Percentiles rank a stretch among this genome's conserved stretches.
Conservation (phyloP, 495 filamentous ascomycete genomes). For the Baudoinia panamericana region DNA sequence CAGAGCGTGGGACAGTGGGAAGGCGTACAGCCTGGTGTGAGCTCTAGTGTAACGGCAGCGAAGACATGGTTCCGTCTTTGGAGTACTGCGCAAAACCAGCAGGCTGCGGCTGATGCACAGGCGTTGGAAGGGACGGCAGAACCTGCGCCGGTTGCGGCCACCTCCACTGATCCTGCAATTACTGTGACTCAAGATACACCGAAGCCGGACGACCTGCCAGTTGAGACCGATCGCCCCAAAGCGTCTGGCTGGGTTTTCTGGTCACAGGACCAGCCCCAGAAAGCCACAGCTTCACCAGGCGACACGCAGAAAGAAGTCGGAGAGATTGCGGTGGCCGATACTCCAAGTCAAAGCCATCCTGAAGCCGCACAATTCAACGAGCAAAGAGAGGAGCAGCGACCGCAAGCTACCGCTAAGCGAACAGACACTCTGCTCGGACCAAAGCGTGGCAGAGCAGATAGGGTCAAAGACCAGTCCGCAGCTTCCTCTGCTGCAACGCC, state of each 20-base stretch:
- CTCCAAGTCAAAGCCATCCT: conserved; percentile 50
- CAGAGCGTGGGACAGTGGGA: conserved; percentile 11
- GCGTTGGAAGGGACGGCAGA: not conserved
- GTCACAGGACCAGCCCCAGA: conserved; percentile 51
- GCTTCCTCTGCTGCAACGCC: not conserved
- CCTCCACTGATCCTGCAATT: no score
- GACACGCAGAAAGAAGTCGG: conserved; percentile 41
- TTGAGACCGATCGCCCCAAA: conserved; percentile 24
- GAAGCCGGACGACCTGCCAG: conserved; percentile 6
- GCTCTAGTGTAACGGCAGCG: not conserved
- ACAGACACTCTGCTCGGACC: conserved; percentile 10
- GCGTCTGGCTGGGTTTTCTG: conserved; percentile 78
- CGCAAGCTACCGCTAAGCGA: not conserved
- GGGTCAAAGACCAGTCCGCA: conserved; percentile 2
- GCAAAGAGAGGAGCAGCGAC: conserved; percentile 27
- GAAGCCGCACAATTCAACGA: conserved; percentile 45
- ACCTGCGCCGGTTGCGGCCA: not conserved
- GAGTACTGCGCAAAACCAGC: conserved; percentile 28
- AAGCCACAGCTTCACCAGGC: conserved; percentile 27
- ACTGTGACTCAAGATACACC: not conserved
- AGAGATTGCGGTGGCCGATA: conserved; percentile 56
- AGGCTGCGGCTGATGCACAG: conserved; percentile 9
- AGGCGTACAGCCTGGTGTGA: conserved; percentile 11
- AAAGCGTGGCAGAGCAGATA: conserved; percentile 10
- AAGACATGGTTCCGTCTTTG: conserved; percentile 30